Base-by-base conservation (phyloP, 78 protist species). In the Emiliania huxleyi region DNA sequence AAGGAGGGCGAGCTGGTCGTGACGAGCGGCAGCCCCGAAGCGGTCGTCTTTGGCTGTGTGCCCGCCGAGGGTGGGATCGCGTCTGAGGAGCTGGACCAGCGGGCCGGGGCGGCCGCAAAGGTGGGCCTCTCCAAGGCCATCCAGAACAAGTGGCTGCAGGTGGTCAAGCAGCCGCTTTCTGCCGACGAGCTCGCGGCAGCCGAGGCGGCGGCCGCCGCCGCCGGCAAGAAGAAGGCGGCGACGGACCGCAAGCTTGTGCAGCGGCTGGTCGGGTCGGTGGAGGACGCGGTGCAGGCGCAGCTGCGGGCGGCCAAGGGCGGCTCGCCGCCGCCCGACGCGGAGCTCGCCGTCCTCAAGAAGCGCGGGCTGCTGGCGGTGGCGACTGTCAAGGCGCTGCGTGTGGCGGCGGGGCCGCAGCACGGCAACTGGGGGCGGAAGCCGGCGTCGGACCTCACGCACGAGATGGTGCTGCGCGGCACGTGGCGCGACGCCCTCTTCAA, bases 401-500 rank as follows among this genome's bases (percentile, higher is more conserved):
- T 92, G 37, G 23, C 38, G 48, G 35, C 22, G n/a, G 96, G 97
- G 0, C 5, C 81, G 23, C 21, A 18, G 37, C 19, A 18, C 35
- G 37, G 18, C 38, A 43, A 18, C 37, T 43, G 46, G 33, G 52
- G 52, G 29, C 46, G 40, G 69, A 90, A 95, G 79, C 37, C 56
- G 26, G 49, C 44, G 3, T 43, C 94, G 18, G 97, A 94, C 48
- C 35, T 95, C 40, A 79, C 94, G 33, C 42, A 29, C 22, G 94
- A 71, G 90, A 90, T 92, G 94, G 18, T 91, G 18, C 77, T 3
- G 33, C 6, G 25, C 45, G 96, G 46, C n/a, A 21, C 87, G 73
- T 95, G 96, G 96, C 15, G 69, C 87, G 43, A 26, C 5, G 4
- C 0, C 19, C 6, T 49, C 37, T 94, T 95, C 92, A 97, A 97